phyloP scores from a whole-genome alignment of 2,329 filamentous ascomycete genomes.

The Blastomyces percursus region DNA sequence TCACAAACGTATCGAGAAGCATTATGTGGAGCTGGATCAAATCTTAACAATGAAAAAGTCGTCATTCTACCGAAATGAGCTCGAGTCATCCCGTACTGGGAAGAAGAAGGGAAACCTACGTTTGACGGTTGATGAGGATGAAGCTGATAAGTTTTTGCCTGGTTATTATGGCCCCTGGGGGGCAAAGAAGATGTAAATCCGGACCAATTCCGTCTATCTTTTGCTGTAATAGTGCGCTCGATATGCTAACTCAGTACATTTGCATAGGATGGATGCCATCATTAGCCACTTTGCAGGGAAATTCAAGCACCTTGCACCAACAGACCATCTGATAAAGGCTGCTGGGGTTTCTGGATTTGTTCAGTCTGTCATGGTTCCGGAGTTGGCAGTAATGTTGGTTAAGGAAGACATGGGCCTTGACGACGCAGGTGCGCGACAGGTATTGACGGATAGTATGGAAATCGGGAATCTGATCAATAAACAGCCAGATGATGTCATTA shows the following conservation, averaged over 20 bases:
- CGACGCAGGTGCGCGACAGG: conserved; percentile 38
- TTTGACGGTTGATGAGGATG: conserved; percentile 38
- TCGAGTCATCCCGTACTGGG: conserved; percentile 45
- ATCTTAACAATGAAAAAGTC: conserved; percentile 37
- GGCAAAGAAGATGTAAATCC: conserved; percentile 54
- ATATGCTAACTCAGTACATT: conserved; percentile 4
- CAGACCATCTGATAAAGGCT: conserved; percentile 55
- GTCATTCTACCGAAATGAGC: conserved; percentile 51
- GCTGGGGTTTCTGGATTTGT: conserved; percentile 59
- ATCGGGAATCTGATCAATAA: conserved; percentile 59
- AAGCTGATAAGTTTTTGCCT: conserved; percentile 49
- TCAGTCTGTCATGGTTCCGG: conserved; percentile 66
- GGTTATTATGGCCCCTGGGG: conserved; percentile 79
- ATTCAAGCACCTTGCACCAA: conserved; percentile 51
- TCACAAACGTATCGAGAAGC: conserved; percentile 45
- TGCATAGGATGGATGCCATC: conserved; percentile 44
- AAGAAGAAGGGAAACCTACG: conserved; percentile 52
- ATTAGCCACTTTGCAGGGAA: conserved; percentile 49
- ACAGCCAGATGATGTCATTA: conserved; percentile 48
- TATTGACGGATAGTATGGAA: conserved; percentile 56
- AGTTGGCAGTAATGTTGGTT: conserved; percentile 47
- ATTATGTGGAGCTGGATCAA: conserved; percentile 45
- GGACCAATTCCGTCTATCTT: conserved; percentile 6
- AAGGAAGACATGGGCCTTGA: conserved; percentile 47
- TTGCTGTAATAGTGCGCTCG: conserved; percentile 7